Percentiles rank a stretch among this genome's conserved stretches.
These are phyloP conservation scores for Lichtheimia corymbifera DNA, from an alignment of 371 early-diverging fungal species.

Conservation along the genomic window DNA sequence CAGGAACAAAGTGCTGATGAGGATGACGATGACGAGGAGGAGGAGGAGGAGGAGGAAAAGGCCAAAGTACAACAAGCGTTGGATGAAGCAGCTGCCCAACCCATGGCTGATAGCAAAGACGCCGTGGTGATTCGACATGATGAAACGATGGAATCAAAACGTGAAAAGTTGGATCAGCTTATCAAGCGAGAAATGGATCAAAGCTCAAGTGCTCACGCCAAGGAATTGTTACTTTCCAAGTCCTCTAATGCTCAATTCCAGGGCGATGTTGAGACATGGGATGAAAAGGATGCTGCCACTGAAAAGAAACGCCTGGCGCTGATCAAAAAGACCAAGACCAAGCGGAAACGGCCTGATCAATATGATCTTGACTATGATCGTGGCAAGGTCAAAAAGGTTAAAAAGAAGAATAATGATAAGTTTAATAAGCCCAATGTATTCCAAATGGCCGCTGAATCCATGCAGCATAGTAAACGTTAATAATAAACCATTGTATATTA, in stretches of 20 bases:
- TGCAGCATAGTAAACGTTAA: slow-evolving; percentile 7
- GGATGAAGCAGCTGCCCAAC: slow-evolving; percentile 40
- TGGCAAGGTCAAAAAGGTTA: slow-evolving; percentile 77
- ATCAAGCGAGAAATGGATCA: slow-evolving; percentile 46
- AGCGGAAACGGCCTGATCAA: slow-evolving; percentile 58
- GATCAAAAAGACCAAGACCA: slow-evolving; percentile 53
- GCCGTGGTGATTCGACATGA: slow-evolving; percentile 55
- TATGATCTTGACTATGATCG: slow-evolving; percentile 81
- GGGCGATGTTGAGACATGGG: slow-evolving; percentile 52
- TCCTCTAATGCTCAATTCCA: slow-evolving; percentile 36
- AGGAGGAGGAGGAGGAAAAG: slow-evolving; percentile 32
- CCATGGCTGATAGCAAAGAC: slow-evolving; percentile 26
- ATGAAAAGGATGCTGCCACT: slow-evolving; percentile 25
- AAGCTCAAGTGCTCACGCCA: slow-evolving; percentile 50
- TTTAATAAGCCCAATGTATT: slow-evolving; percentile 46
- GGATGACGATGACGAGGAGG: slow-evolving; percentile 20
- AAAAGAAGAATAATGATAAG: slow-evolving; percentile 49
- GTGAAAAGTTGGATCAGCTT: slow-evolving; percentile 52
- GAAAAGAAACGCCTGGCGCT: slow-evolving; percentile 37
- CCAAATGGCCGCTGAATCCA: slow-evolving; percentile 34
- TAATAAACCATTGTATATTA: too few relatives aligned
- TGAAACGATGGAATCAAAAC: slow-evolving; percentile 54
- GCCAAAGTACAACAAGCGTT: slow-evolving; percentile 25
- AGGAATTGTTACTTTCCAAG: slow-evolving; percentile 37
- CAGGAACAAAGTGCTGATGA: slow-evolving; percentile 15